Base-by-base conservation (phyloP, 139 green algal genomes). In the Chlamydomonas sphaeroides region DNA sequence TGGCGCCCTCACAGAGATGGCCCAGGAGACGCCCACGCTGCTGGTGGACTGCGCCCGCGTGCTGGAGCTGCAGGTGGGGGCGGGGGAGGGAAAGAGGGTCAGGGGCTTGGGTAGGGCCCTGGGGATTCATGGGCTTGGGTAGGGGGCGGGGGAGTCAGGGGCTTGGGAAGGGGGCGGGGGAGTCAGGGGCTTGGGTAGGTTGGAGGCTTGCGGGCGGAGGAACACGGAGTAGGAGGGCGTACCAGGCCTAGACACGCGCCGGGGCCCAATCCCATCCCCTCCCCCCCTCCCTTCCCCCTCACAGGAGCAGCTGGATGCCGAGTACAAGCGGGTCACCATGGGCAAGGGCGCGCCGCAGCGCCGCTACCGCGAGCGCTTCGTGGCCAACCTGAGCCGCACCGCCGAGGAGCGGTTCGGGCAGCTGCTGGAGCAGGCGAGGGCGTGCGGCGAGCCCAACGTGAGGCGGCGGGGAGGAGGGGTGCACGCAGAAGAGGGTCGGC, bases 61-160 rank as follows among this genome's bases (percentile, higher is more conserved):
- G 38, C 84, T 98, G 26, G 94, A 98, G 85, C 89, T 96, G 69
- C 95, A 97, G 84, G 94, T 95, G 78, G 69, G 69, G 69, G 80
- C 71, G 20, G 75, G 68, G 11, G 42, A 3, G 68, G 11, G 68
- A 17, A 14, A 32, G 30, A 62, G 68, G n/a, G 28, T 20, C 17
- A 17, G 25, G 68, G 38, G 65, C 11, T 26, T 32, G 57, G 53
- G 65, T 42, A 69, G 63, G 33, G 33, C 11, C 26, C 30, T 30
- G 35, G 65, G 36, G 38, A 51, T 21, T 5, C 18, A 70, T 48
- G 65, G 33, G 32, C 6, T 35, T n/a, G n/a, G n/a, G n/a, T n/a
- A n/a, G n/a, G n/a, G n/a, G n/a, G n/a, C n/a, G n/a, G n/a, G n/a
- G n/a, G n/a, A n/a, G n/a, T n/a, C n/a, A n/a, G n/a, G n/a, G n/a